Base-by-base conservation (phyloP, 129 eudicot species). In the Silybum marianum region DNA sequence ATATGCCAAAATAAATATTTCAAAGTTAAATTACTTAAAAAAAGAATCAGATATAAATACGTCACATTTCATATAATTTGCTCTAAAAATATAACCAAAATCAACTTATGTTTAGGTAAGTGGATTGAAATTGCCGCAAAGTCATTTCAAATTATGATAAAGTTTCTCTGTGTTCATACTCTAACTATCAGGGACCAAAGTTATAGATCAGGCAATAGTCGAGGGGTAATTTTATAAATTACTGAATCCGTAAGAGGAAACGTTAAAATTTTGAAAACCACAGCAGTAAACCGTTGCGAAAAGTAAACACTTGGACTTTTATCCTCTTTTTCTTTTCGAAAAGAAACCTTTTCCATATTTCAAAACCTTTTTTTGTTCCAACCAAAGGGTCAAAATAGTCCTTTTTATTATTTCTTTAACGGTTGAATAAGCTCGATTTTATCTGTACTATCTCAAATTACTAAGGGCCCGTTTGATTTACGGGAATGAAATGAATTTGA, bases 301-400 rank as follows among this genome's bases (percentile, higher is more conserved):
- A 81, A 81, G 84, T 73, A 14, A 73, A 6, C 25, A 73, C 23
- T 73, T 63, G 79, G 66, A 80, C 66, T 9, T 72, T 44, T 38
- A 2, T 16, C 34, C 21, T 36, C 84, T 16, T 80, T 72, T 80
- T 24, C 72, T 72, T 80, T 80, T 68, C 60, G 67, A 24, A 68
- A 48, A 68, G 67, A 63, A 39, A 62, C 67, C 79, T 63, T 81
- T 81, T 81, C 62, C 74, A 73, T 44, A 38, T 22, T 73, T 68
- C 84, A 62, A 81, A 73, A 73, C 78, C 74, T 73, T 80, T 58
- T 38, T 3, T 6, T n/a, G n/a, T 38, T 39, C 16, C 76, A 6
- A 19, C 1, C 16, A 34, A 72, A 54, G 12, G 72, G 72, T 9
- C 65, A 80, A 77, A 76, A 34, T 58, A 32, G 23, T 65, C 40